Evolutionary conservation across 768 basidiomycete species (phyloP).

Genomic region (Cystofilobasidium capitatum): DNA sequence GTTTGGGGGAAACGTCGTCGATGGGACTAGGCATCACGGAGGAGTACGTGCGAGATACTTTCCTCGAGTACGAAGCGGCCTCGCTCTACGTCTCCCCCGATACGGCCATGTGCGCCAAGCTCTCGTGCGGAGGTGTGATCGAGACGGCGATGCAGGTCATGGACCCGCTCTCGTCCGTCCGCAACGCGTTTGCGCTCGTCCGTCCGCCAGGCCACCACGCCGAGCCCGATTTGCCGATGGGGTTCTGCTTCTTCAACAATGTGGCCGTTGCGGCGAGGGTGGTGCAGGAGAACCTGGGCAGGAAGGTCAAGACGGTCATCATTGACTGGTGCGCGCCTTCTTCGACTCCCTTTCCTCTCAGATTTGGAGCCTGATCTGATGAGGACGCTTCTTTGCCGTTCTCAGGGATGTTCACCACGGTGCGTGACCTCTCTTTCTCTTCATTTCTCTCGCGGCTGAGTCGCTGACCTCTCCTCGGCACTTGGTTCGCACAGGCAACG

Average conservation of each 20-base stretch:
- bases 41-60: neutral
- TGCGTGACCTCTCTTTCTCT: constrained; percentile 36
- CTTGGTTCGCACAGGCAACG: constrained; percentile 68
- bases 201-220: constrained; percentile 97
- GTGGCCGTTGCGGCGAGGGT: constrained; percentile 84
- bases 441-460: neutral
- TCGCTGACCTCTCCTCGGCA: no score
- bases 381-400: constrained; percentile 17
- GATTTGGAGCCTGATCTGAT: neutral
- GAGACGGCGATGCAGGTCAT: constrained; percentile 73
- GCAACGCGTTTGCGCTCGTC: constrained; percentile 88
- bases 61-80: constrained; percentile 68
- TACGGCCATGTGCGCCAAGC: constrained; percentile 70
- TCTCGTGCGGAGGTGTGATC: constrained; percentile 91
- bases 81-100: constrained; percentile 84
- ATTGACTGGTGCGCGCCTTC: constrained; percentile 65
- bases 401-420: constrained; percentile 92
- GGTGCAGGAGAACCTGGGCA: constrained; percentile 56
- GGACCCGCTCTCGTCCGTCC: constrained; percentile 40
- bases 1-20: neutral
- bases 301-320: constrained; percentile 70
- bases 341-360: no score
- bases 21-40: neutral
- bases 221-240: constrained; percentile 96
- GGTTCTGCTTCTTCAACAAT: constrained; percentile 99